Percentiles rank a stretch among this genome's conserved stretches.
phyloP scores from a whole-genome alignment of 192 early-diverging fungal genomes.

The Irineochytrium annulatum region DNA sequence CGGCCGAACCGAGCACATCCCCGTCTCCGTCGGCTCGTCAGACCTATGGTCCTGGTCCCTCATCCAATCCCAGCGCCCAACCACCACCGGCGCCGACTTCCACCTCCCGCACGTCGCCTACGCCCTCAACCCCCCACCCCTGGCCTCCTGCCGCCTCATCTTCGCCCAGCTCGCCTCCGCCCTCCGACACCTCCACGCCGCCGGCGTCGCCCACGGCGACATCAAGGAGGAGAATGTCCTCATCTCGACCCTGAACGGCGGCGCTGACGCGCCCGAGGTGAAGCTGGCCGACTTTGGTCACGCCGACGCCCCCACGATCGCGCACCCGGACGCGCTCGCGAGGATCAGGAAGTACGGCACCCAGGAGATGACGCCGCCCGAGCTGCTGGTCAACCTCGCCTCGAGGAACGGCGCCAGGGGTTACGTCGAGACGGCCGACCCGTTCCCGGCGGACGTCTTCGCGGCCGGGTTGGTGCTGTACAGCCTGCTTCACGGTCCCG shows the following conservation, averaged over 20 bases:
- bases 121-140: slow-evolving; percentile 20
- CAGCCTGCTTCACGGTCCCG: slow-evolving; percentile 8
- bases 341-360: slow-evolving; percentile 18
- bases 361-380: slow-evolving; percentile 9
- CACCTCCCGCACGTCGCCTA: slow-evolving; percentile 32
- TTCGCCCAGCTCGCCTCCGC: slow-evolving; percentile 38
- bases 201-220: slow-evolving; percentile 57
- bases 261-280: not conserved
- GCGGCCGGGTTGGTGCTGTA: slow-evolving; percentile 22
- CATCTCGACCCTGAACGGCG: slow-evolving; percentile 45
- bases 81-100: slow-evolving; percentile 30
- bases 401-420: not conserved
- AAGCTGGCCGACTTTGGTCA: slow-evolving; percentile 18
- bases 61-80: slow-evolving; percentile 3
- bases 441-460: slow-evolving; percentile 12
- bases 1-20: too few relatives aligned
- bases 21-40: slow-evolving; percentile 8
- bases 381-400: slow-evolving; percentile 10
- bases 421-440: not conserved
- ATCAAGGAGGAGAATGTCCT: slow-evolving; percentile 80
- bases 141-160: slow-evolving; percentile 20
- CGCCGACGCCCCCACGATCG: not conserved
- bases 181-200: slow-evolving; percentile 37
- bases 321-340: too few relatives aligned
- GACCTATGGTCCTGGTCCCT: slow-evolving; percentile 23